These are phyloP conservation scores for Cucumis cinereus DNA, from an alignment of 306 rosid species.

Conservation along the genomic window DNA sequence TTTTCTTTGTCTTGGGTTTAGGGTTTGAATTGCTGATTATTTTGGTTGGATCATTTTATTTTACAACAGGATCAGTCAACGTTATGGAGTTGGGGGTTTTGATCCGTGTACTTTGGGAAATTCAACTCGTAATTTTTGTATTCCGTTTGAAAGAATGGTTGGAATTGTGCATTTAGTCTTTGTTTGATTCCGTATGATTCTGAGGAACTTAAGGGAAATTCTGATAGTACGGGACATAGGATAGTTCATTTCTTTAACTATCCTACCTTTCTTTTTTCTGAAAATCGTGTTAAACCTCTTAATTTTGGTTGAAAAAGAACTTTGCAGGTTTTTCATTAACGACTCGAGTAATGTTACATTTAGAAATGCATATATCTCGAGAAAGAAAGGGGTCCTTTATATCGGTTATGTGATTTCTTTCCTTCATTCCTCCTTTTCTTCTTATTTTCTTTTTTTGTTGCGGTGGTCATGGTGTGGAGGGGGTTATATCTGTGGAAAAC, in stretches of 20 bases:
- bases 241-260: not conserved
- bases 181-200: not conserved
- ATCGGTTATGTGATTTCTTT: not conserved
- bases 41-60: not conserved
- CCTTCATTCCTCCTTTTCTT: not conserved
- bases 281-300: not conserved
- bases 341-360: not conserved
- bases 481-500: not conserved
- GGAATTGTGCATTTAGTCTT: constrained; percentile 7
- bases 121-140: not conserved
- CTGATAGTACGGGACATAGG: not conserved
- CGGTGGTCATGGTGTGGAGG: not conserved
- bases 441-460: not conserved
- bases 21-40: constrained; percentile 13
- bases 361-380: not conserved
- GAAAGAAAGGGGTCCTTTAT: not conserved
- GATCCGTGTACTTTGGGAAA: not conserved
- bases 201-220: not conserved
- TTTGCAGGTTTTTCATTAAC: not conserved
- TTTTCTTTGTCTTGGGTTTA: not conserved
- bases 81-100: not conserved
- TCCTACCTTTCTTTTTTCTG: not conserved
- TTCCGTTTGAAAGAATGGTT: not conserved
- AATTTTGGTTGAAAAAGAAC: no score
- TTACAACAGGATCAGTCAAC: constrained; percentile 9